phyloP scores from a whole-genome alignment of 768 basidiomycete species.

The Fistulinella prunicolor region DNA sequence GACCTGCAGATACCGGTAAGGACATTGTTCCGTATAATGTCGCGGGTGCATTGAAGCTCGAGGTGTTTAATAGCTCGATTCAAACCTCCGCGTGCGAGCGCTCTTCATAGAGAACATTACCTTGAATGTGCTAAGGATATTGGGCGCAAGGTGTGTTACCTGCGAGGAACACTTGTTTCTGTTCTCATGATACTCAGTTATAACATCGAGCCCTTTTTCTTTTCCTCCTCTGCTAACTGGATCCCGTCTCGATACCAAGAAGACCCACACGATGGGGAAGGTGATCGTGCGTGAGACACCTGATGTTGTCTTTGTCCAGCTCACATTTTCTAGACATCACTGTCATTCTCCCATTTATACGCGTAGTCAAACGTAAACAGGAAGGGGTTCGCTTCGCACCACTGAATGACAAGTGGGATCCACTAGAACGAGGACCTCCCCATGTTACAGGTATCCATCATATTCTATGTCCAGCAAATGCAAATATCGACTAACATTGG shows the following conservation, averaged over 20 bases:
- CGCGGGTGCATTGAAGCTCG: too few species aligned
- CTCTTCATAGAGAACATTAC: slow-evolving; percentile 52
- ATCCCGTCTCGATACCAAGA: slow-evolving; percentile 67
- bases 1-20: slow-evolving; percentile 40
- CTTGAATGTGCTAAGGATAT: slow-evolving; percentile 50
- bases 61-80: slow-evolving; percentile 32
- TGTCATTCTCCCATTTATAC: slow-evolving; percentile 52
- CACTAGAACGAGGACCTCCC: too few species aligned
- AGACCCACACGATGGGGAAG: slow-evolving; percentile 33
- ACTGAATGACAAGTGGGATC: too few species aligned
- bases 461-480: too few species aligned
- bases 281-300: too few species aligned
- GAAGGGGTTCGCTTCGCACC: too few species aligned
- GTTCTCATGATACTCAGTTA: slow-evolving; percentile 34
- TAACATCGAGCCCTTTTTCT: slow-evolving; percentile 63
- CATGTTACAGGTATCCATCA: too few species aligned
- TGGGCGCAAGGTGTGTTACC: slow-evolving; percentile 49
- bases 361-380: too few species aligned
- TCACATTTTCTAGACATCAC: slow-evolving; percentile 46
- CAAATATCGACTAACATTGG: too few species aligned
- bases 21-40: too few species aligned
- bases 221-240: slow-evolving; percentile 62
- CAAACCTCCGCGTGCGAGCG: slow-evolving; percentile 42
- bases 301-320: too few species aligned
- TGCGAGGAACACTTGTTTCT: not conserved